phyloP scores from a whole-genome alignment of 2,329 filamentous ascomycete genomes.

The Simplicillium aogashimaense region DNA sequence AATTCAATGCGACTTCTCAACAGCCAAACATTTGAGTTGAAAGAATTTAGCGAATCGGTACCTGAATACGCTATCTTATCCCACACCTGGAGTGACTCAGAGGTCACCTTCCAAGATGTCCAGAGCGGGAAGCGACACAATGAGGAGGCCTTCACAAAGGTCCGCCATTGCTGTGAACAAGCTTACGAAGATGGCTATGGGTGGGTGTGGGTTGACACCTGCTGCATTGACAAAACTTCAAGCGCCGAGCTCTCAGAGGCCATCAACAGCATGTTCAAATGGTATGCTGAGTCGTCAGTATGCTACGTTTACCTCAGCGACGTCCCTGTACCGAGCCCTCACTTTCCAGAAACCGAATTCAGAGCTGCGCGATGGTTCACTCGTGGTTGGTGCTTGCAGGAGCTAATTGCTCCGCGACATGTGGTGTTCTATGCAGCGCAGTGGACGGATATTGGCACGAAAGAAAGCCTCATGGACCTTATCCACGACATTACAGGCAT shows the following conservation, averaged over 20 bases:
- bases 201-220: constrained; percentile 6
- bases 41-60: constrained; percentile 5
- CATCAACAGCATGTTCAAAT: constrained; percentile 7
- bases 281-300: constrained; percentile 3
- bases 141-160: constrained; percentile 2
- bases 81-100: constrained; percentile 12
- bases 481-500: not conserved
- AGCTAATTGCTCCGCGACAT: constrained; percentile 10
- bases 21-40: not conserved
- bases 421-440: constrained; percentile 11
- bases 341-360: not conserved
- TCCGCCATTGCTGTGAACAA: not conserved
- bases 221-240: constrained; percentile 6
- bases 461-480: constrained; percentile 2
- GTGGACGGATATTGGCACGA: constrained; percentile 11
- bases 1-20: not conserved
- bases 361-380: constrained; percentile 10
- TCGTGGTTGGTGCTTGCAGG: constrained; percentile 13
- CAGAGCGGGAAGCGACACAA: not conserved
- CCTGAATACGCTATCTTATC: constrained; percentile 14
- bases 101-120: constrained; percentile 12
- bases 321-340: constrained; percentile 3
- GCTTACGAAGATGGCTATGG: constrained; percentile 1
- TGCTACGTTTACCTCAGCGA: constrained; percentile 7
- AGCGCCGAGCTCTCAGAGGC: constrained; percentile 7